Evolutionary conservation across 306 rosid genomes (phyloP), one percentile per base, ranked within the genome.

Genomic region (Medicago lupulina): DNA sequence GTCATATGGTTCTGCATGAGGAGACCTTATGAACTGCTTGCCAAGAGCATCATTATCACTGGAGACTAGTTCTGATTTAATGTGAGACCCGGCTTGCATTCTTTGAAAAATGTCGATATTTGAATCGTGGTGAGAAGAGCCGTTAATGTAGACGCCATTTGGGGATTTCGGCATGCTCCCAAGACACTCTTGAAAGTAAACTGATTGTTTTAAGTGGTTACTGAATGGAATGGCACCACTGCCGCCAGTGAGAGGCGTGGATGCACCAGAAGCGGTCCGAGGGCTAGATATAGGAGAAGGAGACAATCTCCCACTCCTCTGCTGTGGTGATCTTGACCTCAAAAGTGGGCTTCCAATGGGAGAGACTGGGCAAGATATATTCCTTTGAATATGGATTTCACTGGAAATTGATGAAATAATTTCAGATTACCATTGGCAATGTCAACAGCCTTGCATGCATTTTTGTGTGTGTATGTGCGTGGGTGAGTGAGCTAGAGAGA

Each of bases 241-340:
- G 50, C 96, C 88, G 15, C 91, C 97, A 0, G 95, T 89, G 34
- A 90, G 95, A 82, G 98, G 98, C 0, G 98, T 90, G 46, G 97
- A 90, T 17, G 99, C 90, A 70, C 99, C 99, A 40, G 99, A 96
- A 73, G 88, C 88, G 25, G 97, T 90, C 19, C 88, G 90, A 11
- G 99, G 99, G 84, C 98, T 96, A 74, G 97, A 96, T 83, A 96
- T 96, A 21, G 97, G 99, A 76, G 98, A 92, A 64, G 99, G 96
- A 60, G 99, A 96, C 92, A 89, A 83, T 84, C 86, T 85, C 40
- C 97, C 98, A 85, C 87, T 92, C 77, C 87, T 78, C 84, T 87
- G 93, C 70, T 91, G 91, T n/a, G 99, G 96, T 18, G 98, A 96
- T 81, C 92, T 91, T 66, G 99, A 89, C 84, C 86, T 84, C 87